phyloP scores from a whole-genome alignment of 202 grass and related monocot genomes.

The Carex arenaria region DNA sequence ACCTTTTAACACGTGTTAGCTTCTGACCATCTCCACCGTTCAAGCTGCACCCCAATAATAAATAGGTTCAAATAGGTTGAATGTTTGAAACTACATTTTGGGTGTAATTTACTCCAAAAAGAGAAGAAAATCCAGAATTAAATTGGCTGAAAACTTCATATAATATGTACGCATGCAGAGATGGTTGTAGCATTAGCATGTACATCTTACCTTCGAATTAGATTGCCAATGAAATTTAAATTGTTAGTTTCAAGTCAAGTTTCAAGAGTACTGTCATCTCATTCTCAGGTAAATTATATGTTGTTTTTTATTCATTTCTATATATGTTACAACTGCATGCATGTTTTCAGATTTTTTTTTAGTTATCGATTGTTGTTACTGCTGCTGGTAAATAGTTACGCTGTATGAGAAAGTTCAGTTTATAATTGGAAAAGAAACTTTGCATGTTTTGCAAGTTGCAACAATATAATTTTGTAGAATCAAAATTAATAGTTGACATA shows the following conservation, averaged over 20 bases:
- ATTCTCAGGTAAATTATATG: slow-evolving; percentile 2
- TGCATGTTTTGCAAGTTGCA: neutral
- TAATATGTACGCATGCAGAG: neutral
- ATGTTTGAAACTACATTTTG: neutral
- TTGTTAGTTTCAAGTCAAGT: neutral
- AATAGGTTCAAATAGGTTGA: neutral
- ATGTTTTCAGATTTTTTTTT: neutral
- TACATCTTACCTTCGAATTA: neutral
- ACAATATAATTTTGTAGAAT: neutral
- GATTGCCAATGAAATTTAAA: too few species aligned
- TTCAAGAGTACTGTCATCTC: neutral
- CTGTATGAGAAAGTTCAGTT: neutral
- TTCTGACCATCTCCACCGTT: neutral
- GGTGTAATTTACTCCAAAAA: neutral
- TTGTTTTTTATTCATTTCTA: neutral
- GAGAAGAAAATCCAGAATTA: neutral
- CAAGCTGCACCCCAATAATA: neutral
- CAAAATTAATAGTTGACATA: neutral
- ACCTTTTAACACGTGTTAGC: neutral
- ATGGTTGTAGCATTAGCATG: neutral
- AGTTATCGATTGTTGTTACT: neutral
- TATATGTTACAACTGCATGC: neutral
- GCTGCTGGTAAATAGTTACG: neutral
- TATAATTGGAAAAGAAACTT: neutral
- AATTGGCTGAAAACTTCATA: neutral